phyloP scores from a whole-genome alignment of 2,329 filamentous ascomycete genomes.

The Sporothrix variecibatus region DNA sequence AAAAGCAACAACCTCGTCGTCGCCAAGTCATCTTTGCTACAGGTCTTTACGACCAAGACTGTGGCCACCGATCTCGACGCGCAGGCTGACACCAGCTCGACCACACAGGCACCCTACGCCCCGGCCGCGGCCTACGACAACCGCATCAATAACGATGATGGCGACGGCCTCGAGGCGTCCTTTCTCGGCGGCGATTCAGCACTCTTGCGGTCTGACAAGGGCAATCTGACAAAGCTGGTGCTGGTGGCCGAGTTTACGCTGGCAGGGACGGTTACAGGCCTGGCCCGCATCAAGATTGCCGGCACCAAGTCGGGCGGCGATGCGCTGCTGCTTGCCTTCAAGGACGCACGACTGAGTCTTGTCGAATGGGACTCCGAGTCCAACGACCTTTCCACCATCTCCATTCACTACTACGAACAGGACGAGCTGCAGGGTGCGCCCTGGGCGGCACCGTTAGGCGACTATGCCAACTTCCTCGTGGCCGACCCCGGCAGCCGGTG shows the following conservation, averaged over 20 bases:
- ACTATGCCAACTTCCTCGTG: conserved; percentile 77
- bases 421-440: conserved; percentile 82
- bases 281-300: conserved; percentile 74
- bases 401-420: conserved; percentile 97
- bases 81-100: conserved; percentile 40
- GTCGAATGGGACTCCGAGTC: conserved; percentile 89
- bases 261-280: conserved; percentile 78
- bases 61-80: conserved; percentile 64
- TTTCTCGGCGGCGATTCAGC: conserved; percentile 66
- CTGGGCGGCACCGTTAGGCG: conserved; percentile 74
- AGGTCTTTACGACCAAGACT: conserved; percentile 78
- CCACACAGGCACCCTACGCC: conserved; percentile 36
- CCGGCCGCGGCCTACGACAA: conserved; percentile 33
- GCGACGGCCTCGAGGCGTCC: conserved; percentile 66
- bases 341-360: conserved; percentile 89
- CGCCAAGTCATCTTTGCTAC: conserved; percentile 88
- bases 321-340: conserved; percentile 78
- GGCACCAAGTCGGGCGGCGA: conserved; percentile 79
- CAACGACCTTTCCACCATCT: conserved; percentile 79
- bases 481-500: conserved; percentile 92
- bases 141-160: conserved; percentile 57
- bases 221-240: conserved; percentile 73
- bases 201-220: conserved; percentile 62
- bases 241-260: conserved; percentile 83
- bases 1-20: conserved; percentile 83